Percentiles rank a stretch among this genome's conserved stretches.
These are phyloP conservation scores for Lactifluus rugatus DNA, from an alignment of 768 basidiomycete genomes.

Conservation along the genomic window DNA sequence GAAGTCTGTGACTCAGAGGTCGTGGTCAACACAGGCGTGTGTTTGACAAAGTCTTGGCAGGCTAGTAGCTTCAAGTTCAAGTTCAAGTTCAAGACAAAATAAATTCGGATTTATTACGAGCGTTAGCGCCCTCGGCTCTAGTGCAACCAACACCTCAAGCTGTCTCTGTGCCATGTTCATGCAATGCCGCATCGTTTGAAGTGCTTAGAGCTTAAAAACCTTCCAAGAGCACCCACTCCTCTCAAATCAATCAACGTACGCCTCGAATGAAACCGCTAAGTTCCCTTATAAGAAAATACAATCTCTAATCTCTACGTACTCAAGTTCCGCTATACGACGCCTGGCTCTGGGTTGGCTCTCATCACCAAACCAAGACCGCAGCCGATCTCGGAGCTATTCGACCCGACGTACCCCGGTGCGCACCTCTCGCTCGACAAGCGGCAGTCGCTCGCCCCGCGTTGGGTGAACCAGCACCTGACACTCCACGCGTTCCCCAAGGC, in stretches of 20 bases:
- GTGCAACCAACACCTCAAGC: too few species aligned
- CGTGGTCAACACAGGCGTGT: too few species aligned
- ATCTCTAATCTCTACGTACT: not conserved
- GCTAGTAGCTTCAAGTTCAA: too few species aligned
- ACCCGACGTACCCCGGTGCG: constrained; percentile 6
- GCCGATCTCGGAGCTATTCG: not conserved
- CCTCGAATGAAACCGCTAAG: not conserved
- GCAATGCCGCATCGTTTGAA: constrained; percentile 9
- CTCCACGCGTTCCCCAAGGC: constrained; percentile 14
- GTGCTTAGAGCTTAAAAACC: not conserved
- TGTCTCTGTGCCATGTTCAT: too few species aligned
- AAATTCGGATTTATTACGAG: too few species aligned
- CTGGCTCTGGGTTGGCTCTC: constrained; percentile 5
- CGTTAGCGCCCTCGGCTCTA: too few species aligned
- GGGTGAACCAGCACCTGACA: not conserved
- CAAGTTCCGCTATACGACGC: constrained; percentile 11
- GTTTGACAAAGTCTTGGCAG: not conserved
- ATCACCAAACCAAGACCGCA: not conserved
- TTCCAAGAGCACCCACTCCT: not conserved
- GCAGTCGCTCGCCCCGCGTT: not conserved
- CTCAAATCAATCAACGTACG: constrained; percentile 10
- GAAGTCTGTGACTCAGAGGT: too few species aligned
- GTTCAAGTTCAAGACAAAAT: too few species aligned
- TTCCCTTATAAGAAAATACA: too few species aligned
- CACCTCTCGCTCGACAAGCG: not conserved